Conservation (phyloP, 305 asterid species). For the Vinca major region DNA sequence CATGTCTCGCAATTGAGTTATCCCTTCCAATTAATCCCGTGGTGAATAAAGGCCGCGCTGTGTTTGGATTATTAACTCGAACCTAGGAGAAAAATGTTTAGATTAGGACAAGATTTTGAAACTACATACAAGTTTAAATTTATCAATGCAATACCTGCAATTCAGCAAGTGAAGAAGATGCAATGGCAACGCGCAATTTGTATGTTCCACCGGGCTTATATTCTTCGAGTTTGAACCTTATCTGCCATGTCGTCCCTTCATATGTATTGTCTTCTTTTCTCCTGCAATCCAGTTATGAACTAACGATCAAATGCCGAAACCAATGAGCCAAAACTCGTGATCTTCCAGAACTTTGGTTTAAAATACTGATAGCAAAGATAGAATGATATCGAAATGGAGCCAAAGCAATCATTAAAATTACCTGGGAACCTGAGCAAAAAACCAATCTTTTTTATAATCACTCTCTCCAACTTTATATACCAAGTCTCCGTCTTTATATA, state of each 20-base stretch:
- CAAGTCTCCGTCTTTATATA: constrained; percentile 61
- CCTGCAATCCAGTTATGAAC: constrained; percentile 29
- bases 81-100: constrained; percentile 35
- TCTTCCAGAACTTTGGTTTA: background rate
- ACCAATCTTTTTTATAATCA: constrained; percentile 72
- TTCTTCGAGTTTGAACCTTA: constrained; percentile 47
- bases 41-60: constrained; percentile 59
- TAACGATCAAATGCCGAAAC: too few species aligned
- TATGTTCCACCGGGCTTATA: constrained; percentile 42
- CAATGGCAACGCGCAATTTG: constrained; percentile 70
- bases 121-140: background rate
- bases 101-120: background rate
- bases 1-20: constrained; percentile 91
- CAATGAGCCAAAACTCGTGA: too few species aligned
- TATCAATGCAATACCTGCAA: constrained; percentile 50
- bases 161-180: constrained; percentile 80
- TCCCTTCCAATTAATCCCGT: constrained; percentile 88
- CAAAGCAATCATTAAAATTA: constrained; percentile 12
- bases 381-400: background rate
- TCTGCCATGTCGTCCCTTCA: constrained; percentile 94
- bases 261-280: constrained; percentile 52
- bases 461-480: constrained; percentile 68
- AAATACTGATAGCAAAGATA: background rate
- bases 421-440: constrained; percentile 87
- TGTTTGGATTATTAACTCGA: constrained; percentile 57